Base-by-base conservation (phyloP, 2,329 filamentous ascomycete species). In the Didymella pomorum region DNA sequence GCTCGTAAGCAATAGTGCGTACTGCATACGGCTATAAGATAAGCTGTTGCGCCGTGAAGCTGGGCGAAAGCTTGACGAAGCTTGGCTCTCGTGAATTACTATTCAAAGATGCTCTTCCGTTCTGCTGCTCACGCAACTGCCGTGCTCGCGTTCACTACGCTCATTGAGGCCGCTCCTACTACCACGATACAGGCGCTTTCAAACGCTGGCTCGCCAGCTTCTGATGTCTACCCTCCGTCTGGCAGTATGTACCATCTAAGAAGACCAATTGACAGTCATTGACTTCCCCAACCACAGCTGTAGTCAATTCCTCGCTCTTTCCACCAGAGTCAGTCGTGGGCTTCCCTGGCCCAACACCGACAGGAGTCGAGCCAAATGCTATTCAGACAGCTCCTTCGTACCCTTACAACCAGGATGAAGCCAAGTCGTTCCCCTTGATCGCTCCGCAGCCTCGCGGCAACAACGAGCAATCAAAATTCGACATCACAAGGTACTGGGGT, bases 401-500 rank as follows among this genome's bases (percentile, higher is more conserved):
- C 49, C 71, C 71, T 2, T 73, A 73, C 55, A 72, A 71, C 25
- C 60, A 70, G 11, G 58, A 63, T 28, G 51, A 63, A 31, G 63
- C 66, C 16, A 63, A 58, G 39, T 59, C 60, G 1, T 73, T 67
- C 44, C 71, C 71, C 2, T 51, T 72, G 3, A 51, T 73, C 41
- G 58, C 56, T 28, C 61, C 68, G 1, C 63, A 71, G 31, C 70
- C 69, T 4, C 63, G 69, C 39, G 68, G 65, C 11, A 64, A 57
- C 20, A 57, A 53, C 29, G 47, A 56, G 3, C 58, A 64, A 25
- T 66, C 64, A 9, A 48, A 52, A 9, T 71, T 73, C 45, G 70
- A 73, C 23, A 71, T 71, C 26, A 63, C 54, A 47, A 71, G 69
- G 33, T 71, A 72, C 56, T 72, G 71, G 71, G 70, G 71, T 8